These are phyloP conservation scores for Ganoderma resinaceum DNA, from an alignment of 1,284 basidiomycete species.

Conservation along the genomic window DNA sequence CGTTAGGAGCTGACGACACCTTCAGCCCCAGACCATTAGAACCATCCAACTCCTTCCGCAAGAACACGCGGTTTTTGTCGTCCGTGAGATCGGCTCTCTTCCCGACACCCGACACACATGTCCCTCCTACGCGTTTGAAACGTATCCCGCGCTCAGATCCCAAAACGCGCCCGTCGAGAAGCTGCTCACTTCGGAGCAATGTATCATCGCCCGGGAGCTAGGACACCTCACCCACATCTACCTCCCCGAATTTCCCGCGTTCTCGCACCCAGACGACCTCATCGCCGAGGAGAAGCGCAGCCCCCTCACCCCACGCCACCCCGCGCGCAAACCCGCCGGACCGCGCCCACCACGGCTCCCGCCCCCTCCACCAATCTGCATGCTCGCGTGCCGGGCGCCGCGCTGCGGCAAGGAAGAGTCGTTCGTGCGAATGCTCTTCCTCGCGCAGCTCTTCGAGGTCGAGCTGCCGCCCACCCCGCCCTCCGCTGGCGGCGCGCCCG, in stretches of 20 bases:
- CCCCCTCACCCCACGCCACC: not conserved
- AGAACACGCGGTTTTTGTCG: slow-evolving; percentile 61
- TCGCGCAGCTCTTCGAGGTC: slow-evolving; percentile 25
- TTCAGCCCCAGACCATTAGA: slow-evolving; percentile 53
- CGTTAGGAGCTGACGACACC: not conserved
- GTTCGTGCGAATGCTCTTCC: slow-evolving; percentile 31
- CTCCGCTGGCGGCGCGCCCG: not conserved
- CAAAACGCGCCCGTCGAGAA: slow-evolving; percentile 9
- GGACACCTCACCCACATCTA: slow-evolving; percentile 43
- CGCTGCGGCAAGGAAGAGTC: slow-evolving; percentile 12
- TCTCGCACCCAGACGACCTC: slow-evolving; percentile 43
- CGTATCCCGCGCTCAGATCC: slow-evolving; percentile 27
- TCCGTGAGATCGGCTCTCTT: slow-evolving; percentile 46
- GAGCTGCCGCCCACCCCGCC: slow-evolving; percentile 19
- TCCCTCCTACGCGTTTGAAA: slow-evolving; percentile 30
- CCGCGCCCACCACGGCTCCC: not conserved
- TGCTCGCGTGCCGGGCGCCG: slow-evolving; percentile 13
- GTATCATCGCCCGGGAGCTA: slow-evolving; percentile 3
- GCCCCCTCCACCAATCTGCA: slow-evolving; percentile 22
- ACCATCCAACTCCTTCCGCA: slow-evolving; percentile 60
- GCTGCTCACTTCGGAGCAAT: slow-evolving; percentile 24
- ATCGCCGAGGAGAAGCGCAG: slow-evolving; percentile 23
- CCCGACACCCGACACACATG: slow-evolving; percentile 21
- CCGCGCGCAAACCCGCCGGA: slow-evolving; percentile 1
- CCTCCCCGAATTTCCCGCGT: slow-evolving; percentile 57